A percentile compares a stretch with the other conserved stretches of the same genome.
Conservation (phyloP, 805 yeast genomes). For the Yamadazyma sp. region DNA sequence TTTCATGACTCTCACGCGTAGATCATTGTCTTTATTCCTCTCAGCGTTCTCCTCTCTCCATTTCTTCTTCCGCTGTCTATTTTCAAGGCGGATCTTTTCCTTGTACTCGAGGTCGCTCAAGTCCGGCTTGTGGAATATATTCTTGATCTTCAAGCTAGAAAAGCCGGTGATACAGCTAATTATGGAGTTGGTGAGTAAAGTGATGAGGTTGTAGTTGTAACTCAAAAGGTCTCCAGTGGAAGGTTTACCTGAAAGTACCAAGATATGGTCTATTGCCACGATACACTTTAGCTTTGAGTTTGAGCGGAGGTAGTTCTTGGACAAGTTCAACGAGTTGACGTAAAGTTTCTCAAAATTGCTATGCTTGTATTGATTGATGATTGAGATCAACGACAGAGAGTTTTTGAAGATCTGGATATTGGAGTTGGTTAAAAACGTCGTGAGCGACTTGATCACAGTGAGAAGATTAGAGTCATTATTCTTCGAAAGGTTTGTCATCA, state of each 20-base stretch:
- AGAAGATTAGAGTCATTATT: conserved; percentile 11
- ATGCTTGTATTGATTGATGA: conserved; percentile 14
- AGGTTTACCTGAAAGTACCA: conserved; percentile 15
- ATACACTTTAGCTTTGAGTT: conserved; percentile 12
- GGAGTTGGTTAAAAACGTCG: conserved; percentile 16
- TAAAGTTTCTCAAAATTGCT: conserved; percentile 12
- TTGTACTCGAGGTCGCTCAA: conserved; percentile 40
- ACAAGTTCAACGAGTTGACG: conserved; percentile 14
- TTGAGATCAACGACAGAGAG: conserved; percentile 15
- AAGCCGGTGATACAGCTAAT: conserved; percentile 26
- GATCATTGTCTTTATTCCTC: conserved; percentile 84
- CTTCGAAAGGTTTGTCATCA: conserved; percentile 12
- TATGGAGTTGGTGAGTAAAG: conserved; percentile 19
- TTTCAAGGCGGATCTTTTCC: conserved; percentile 63
- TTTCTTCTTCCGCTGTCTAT: conserved; percentile 73
- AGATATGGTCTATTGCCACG: conserved; percentile 16
- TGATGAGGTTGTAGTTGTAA: conserved; percentile 14
- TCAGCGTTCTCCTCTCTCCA: conserved; percentile 83
- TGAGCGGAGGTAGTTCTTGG: conserved; percentile 14
- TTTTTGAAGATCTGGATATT: conserved; percentile 17
- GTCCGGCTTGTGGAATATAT: conserved; percentile 24
- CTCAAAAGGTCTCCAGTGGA: conserved; percentile 10
- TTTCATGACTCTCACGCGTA: conserved; percentile 72
- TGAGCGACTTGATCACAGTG: conserved; percentile 15
- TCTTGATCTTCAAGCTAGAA: conserved; percentile 19